A percentile compares a stretch with the other conserved stretches of the same genome.
These are phyloP conservation scores for Emiliania huxleyi DNA, from an alignment of 78 protist genomes.

Conservation along the genomic window DNA sequence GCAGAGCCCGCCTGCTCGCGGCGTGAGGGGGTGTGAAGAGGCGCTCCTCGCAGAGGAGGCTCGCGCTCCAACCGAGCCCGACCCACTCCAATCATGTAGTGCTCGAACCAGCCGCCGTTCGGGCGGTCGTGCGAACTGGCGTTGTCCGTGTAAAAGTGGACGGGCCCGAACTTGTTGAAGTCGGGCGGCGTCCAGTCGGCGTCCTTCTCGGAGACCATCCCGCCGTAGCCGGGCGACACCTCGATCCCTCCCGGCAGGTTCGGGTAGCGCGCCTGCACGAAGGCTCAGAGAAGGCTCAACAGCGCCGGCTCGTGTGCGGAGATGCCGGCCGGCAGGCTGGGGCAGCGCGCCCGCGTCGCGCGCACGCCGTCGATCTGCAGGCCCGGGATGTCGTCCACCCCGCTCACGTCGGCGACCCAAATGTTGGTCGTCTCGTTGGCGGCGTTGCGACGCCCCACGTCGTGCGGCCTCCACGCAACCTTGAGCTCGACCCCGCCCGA, in stretches of 20 bases:
- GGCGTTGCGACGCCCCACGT: neutral
- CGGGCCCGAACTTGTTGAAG: neutral
- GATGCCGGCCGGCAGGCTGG: neutral
- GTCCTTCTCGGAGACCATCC: neutral
- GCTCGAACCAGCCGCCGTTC: conserved; percentile 22
- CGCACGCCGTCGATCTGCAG: conserved; percentile 35
- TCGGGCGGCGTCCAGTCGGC: neutral
- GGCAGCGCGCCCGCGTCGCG: conserved; percentile 34
- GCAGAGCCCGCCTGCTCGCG: too few relatives aligned
- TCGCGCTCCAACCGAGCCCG: too few relatives aligned
- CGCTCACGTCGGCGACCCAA: neutral
- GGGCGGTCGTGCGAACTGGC: neutral
- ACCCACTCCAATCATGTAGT: neutral
- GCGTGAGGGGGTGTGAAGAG: too few relatives aligned
- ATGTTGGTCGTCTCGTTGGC: neutral
- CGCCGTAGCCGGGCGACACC: conserved; percentile 5
- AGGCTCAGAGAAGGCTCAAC: too few relatives aligned
- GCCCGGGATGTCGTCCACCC: neutral
- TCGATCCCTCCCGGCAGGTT: neutral
- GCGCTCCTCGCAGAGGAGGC: too few relatives aligned
- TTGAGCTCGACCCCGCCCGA: neutral
- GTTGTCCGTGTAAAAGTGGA: neutral
- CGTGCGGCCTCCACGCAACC: neutral
- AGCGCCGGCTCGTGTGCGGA: too few relatives aligned
- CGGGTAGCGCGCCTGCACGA: too few relatives aligned